Evolutionary conservation across 108 stramenopile genomes (phyloP).

Genomic region (Skeletonema potamos): DNA sequence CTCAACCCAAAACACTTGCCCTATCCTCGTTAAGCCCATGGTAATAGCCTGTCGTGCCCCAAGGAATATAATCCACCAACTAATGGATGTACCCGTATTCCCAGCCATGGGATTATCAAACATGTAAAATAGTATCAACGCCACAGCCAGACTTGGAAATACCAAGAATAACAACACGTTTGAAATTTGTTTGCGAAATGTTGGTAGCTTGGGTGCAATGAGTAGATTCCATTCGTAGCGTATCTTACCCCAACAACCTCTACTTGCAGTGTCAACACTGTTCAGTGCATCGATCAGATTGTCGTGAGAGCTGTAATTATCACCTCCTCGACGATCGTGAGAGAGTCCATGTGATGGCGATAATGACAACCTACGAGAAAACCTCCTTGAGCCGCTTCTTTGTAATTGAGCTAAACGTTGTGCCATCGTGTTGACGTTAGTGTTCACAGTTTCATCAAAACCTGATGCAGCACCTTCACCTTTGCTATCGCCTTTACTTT

Average conservation of each 20-base stretch:
- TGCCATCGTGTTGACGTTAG: background rate
- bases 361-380: background rate
- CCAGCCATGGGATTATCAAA: slow-evolving; percentile 49
- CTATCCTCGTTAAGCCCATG: slow-evolving; percentile 24
- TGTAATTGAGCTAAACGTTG: slow-evolving; percentile 7
- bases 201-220: slow-evolving; percentile 32
- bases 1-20: slow-evolving; percentile 48
- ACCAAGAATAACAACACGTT: slow-evolving; percentile 25
- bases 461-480: background rate
- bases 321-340: background rate
- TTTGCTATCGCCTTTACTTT: background rate
- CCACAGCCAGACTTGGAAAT: slow-evolving; percentile 25
- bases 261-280: slow-evolving; percentile 65
- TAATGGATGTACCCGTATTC: slow-evolving; percentile 29
- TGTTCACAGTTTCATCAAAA: background rate
- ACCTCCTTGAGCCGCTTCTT: background rate
- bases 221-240: slow-evolving; percentile 39
- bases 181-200: slow-evolving; percentile 8
- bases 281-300: slow-evolving; percentile 74
- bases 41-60: slow-evolving; percentile 32
- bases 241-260: slow-evolving; percentile 57
- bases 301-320: slow-evolving; percentile 9
- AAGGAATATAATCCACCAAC: slow-evolving; percentile 44
- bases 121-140: slow-evolving; percentile 35
- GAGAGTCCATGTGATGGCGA: background rate